A percentile compares a stretch with the other conserved stretches of the same genome.
These are phyloP conservation scores for Scedosporium minutisporum DNA, from an alignment of 2,329 filamentous ascomycete species.

Conservation along the genomic window DNA sequence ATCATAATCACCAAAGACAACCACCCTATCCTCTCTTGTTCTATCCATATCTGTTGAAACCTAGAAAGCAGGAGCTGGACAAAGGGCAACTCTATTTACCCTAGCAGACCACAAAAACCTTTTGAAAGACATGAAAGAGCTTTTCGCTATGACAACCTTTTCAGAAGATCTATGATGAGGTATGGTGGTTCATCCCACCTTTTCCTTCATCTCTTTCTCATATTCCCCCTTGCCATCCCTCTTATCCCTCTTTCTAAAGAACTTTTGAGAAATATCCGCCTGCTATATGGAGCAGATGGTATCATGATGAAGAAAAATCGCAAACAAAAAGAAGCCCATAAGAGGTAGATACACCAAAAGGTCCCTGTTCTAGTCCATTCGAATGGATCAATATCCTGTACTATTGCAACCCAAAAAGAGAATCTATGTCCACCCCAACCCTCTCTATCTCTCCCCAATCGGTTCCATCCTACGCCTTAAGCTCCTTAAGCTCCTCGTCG, in stretches of 20 bases:
- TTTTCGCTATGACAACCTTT: no score
- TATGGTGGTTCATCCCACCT: no score
- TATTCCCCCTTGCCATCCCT: background rate
- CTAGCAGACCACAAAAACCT: no score
- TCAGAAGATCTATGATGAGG: no score
- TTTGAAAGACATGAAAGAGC: no score
- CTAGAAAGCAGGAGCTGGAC: no score
- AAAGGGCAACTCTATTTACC: no score
- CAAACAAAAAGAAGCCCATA: background rate
- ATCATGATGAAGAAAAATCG: background rate
- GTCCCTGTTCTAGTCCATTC: background rate
- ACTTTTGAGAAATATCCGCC: background rate
- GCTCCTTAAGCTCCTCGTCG: constrained; percentile 45
- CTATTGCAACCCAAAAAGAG: background rate
- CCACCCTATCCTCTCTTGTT: no score
- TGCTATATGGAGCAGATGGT: background rate
- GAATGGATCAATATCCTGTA: background rate
- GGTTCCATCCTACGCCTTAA: background rate
- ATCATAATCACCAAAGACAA: no score
- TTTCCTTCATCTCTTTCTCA: background rate
- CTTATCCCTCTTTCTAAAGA: background rate
- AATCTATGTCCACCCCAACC: background rate
- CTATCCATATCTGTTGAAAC: no score
- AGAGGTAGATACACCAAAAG: background rate
- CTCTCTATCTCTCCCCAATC: background rate